Conservation (phyloP, 192 early-diverging fungal species). For the Kappamyces sp. region DNA sequence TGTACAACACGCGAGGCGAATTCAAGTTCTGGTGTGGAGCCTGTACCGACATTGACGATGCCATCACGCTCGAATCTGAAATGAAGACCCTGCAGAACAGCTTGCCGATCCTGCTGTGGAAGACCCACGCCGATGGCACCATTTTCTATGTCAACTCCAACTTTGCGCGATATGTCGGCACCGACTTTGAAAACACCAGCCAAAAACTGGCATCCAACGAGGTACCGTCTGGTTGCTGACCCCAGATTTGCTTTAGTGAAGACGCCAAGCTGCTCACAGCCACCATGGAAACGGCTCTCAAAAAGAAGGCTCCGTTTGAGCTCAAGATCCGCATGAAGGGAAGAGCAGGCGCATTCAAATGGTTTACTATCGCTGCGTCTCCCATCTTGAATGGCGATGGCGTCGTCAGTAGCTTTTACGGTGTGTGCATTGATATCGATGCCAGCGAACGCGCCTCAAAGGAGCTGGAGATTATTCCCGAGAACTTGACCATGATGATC, state of each 20-base stretch:
- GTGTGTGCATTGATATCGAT: conserved; percentile 13
- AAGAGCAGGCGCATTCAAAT: not conserved
- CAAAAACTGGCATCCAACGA: not conserved
- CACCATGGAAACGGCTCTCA: not conserved
- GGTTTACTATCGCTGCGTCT: conserved; percentile 8
- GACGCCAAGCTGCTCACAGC: not conserved
- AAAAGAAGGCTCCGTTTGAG: not conserved
- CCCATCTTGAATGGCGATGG: conserved; percentile 10
- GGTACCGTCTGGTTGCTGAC: not conserved
- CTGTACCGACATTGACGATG: conserved; percentile 19
- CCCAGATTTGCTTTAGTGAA: not conserved
- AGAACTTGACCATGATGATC: conserved; percentile 11
- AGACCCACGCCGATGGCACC: conserved; percentile 7
- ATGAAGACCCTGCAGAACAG: conserved; percentile 3
- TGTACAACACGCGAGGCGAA: conserved; percentile 5
- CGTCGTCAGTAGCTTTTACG: conserved; percentile 10
- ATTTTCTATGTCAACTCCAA: conserved; percentile 4
- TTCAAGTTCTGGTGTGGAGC: conserved; percentile 14
- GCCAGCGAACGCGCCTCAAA: not conserved
- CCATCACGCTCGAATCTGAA: conserved; percentile 1
- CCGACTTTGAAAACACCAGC: not conserved
- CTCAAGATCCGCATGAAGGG: conserved; percentile 10
- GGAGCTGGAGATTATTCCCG: conserved; percentile 11
- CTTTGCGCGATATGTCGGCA: not conserved
- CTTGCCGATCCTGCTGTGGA: conserved; percentile 14